phyloP scores from a whole-genome alignment of 345 rosid species.

The Triadica sebifera region DNA sequence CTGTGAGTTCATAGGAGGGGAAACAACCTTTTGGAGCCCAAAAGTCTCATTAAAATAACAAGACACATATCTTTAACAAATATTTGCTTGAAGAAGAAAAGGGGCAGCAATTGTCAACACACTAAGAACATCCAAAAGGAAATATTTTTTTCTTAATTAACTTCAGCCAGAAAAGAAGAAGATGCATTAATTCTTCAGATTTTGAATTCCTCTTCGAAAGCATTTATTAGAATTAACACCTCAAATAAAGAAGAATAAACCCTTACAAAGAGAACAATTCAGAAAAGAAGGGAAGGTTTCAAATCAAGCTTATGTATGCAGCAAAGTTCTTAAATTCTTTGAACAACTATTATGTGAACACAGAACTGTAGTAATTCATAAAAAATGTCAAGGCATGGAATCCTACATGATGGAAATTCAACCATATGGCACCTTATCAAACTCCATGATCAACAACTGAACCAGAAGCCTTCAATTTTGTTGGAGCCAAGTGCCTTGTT shows the following conservation, averaged over 20 bases:
- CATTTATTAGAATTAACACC: background rate
- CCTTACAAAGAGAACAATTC: background rate
- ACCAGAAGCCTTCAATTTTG: background rate
- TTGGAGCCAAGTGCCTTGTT: background rate
- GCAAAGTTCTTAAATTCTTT: background rate
- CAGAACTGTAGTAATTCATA: background rate
- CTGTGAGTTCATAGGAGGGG: background rate
- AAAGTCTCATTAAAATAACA: background rate
- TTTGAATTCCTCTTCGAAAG: no score
- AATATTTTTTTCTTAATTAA: background rate
- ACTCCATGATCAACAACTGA: background rate
- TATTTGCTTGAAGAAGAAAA: no score
- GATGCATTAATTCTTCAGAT: no score
- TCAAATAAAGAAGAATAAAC: background rate
- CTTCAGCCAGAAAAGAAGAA: background rate
- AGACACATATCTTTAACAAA: no score
- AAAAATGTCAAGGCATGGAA: background rate
- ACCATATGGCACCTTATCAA: background rate
- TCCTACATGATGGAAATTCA: background rate
- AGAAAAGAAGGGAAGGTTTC: background rate
- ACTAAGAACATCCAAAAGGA: background rate
- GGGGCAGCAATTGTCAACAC: background rate
- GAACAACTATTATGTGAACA: background rate
- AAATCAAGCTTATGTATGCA: background rate
- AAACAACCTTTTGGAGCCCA: no score